These are phyloP conservation scores for Chalciporus pseudorubinellus DNA, from an alignment of 768 basidiomycete genomes.

Conservation along the genomic window DNA sequence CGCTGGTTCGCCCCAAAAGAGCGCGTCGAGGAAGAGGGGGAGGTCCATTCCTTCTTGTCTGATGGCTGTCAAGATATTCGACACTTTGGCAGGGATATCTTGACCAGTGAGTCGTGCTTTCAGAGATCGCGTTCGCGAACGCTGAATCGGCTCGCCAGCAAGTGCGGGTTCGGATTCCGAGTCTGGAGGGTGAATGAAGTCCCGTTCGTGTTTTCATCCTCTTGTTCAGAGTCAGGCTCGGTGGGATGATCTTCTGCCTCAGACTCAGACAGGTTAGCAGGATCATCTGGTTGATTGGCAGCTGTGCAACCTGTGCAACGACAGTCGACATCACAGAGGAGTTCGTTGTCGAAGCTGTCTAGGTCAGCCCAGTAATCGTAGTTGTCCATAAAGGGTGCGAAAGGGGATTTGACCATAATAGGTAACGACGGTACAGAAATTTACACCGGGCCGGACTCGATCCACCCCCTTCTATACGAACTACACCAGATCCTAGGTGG, in stretches of 20 bases:
- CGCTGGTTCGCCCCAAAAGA: slow-evolving; percentile 17
- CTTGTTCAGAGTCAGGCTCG: no score
- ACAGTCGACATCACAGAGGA: background rate
- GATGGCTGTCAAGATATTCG: background rate
- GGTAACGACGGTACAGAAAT: no score
- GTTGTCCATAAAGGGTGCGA: background rate
- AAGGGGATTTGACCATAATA: no score
- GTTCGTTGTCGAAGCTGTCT: background rate
- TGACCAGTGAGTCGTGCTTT: background rate
- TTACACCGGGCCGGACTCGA: background rate
- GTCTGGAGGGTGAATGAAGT: no score
- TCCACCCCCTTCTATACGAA: slow-evolving; percentile 7
- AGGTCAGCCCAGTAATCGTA: background rate
- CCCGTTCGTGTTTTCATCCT: no score
- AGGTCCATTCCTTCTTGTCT: background rate
- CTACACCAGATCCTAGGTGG: slow-evolving; percentile 4
- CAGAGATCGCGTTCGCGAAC: background rate
- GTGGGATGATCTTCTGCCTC: no score
- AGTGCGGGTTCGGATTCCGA: no score
- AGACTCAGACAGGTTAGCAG: no score
- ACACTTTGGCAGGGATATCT: background rate
- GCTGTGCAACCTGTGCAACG: background rate
- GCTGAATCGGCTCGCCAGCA: no score
- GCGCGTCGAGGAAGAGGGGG: background rate
- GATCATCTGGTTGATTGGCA: no score